Base-by-base conservation (phyloP, 352 stramenopile genomes). In the Phytophthora crassamura region DNA sequence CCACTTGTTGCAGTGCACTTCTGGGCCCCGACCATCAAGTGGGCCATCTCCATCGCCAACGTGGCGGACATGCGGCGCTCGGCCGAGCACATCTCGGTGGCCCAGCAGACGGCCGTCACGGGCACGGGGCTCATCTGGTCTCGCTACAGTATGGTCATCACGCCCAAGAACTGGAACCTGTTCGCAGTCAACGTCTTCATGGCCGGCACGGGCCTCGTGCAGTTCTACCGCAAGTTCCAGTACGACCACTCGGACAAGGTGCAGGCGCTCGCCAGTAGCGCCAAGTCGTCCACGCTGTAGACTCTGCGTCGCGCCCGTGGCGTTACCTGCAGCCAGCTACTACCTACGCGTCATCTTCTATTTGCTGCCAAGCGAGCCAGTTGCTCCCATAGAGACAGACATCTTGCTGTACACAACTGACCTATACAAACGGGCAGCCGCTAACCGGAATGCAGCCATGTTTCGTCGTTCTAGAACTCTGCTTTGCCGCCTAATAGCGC, bases 171-270 rank as follows among this genome's bases (percentile, higher is more conserved):
- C 84, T 97, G 89, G 79, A 97, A 94, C 72, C 74, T 97, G 25
- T 94, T 96, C 69, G 70, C 80, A 6, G 89, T 97, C 47, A 97
- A 97, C 62, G 72, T 93, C 32, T 92, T 94, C 69, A 95, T 97
- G 82, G 84, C 74, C 46, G 80, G 67, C 70, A 97, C 88, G 38
- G 89, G 89, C 38, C 64, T 90, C 38, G 75, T 77, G 38, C 90
- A 97, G 73, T 78, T 97, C 67, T 93, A 82, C 68, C 83, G 87
- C 74, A 95, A 93, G 72, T 73, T 76, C 52, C 75, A 63, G 74
- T 88, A 86, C 77, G 65, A 64, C 34, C 63, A 32, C 28, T 32
- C 28, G 5, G 28, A 32, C 28, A 32, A 32, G 28, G 28, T 32
- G 28, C 28, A 32, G 6, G 6, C 28, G 69, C 41, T 65, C 76